Percentiles rank a stretch among this genome's conserved stretches.
Evolutionary conservation across 2,329 filamentous ascomycete species (phyloP).

Genomic region (Sporothrix phasma): DNA sequence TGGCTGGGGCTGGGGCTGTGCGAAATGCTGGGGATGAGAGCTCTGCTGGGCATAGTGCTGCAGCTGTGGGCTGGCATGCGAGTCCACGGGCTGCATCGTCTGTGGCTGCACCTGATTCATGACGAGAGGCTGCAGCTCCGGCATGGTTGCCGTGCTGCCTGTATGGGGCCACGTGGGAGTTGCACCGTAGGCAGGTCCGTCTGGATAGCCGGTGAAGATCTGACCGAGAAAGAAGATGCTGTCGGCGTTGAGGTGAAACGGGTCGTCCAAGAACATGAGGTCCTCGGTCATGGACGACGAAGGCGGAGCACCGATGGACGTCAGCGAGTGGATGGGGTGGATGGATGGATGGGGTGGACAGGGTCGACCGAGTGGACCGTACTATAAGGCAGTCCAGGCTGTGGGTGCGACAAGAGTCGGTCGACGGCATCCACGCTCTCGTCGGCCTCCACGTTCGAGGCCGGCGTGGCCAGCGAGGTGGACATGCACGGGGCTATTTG

Average conservation of each 20-base stretch:
- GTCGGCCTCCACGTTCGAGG: neutral
- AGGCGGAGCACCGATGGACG: neutral
- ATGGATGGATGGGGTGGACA: neutral
- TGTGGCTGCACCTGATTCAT: neutral
- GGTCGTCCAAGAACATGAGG: constrained; percentile 10
- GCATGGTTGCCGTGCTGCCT: neutral
- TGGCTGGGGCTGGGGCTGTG: neutral
- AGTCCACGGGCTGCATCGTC: neutral
- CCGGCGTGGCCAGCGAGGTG: neutral
- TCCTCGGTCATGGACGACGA: constrained; percentile 6
- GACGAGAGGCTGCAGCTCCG: neutral
- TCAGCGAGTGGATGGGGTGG: neutral
- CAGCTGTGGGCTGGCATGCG: neutral
- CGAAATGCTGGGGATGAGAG: neutral
- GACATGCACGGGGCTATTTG: neutral
- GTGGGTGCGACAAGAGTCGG: neutral
- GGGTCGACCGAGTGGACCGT: neutral
- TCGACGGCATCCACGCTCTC: neutral
- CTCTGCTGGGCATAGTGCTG: neutral
- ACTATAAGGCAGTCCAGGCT: neutral
- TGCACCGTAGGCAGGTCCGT: neutral
- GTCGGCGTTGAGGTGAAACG: constrained; percentile 20
- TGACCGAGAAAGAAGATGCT: constrained; percentile 22
- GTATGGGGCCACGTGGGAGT: neutral
- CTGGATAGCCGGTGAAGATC: constrained; percentile 19